Conservation (phyloP, 768 basidiomycete species). For the Coprinellus micaceus region DNA sequence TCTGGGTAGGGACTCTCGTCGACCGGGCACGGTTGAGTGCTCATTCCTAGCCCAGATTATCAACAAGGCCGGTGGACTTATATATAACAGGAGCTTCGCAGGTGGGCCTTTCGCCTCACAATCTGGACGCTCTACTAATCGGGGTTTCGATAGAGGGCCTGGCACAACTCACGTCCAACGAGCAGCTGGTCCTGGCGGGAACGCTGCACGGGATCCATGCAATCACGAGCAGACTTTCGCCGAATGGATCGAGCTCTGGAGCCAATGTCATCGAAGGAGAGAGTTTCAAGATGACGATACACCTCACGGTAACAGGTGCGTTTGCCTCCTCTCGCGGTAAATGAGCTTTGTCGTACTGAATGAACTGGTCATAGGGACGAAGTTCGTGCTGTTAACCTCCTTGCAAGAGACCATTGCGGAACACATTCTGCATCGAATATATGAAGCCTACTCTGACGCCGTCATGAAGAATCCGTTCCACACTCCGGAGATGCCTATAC, state of each 20-base stretch:
- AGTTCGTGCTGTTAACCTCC: constrained; percentile 91
- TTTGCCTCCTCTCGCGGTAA: not conserved
- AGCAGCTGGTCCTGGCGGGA: constrained; percentile 92
- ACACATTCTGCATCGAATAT: constrained; percentile 74
- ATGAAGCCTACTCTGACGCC: constrained; percentile 90
- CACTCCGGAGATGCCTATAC: constrained; percentile 98
- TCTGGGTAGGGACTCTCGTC: constrained; percentile 59
- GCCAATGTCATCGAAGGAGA: constrained; percentile 96
- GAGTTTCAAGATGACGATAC: constrained; percentile 89
- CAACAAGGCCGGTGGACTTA: constrained; percentile 96
- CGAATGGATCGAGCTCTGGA: constrained; percentile 77
- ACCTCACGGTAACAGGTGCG: constrained; percentile 86
- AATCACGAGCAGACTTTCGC: constrained; percentile 90
- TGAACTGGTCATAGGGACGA: constrained; percentile 68
- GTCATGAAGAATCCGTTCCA: constrained; percentile 99
- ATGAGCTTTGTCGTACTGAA: not conserved
- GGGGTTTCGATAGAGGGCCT: constrained; percentile 69
- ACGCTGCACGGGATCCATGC: constrained; percentile 98
- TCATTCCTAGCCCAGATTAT: constrained; percentile 59
- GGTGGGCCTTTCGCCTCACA: constrained; percentile 43
- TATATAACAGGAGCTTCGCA: constrained; percentile 90
- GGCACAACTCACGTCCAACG: constrained; percentile 85
- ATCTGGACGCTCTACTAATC: constrained; percentile 13
- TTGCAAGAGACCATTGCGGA: constrained; percentile 68
- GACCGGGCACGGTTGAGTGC: not conserved